Evolutionary conservation across 2,329 filamentous ascomycete genomes (phyloP).

Genomic region (Aureobasidium musti): DNA sequence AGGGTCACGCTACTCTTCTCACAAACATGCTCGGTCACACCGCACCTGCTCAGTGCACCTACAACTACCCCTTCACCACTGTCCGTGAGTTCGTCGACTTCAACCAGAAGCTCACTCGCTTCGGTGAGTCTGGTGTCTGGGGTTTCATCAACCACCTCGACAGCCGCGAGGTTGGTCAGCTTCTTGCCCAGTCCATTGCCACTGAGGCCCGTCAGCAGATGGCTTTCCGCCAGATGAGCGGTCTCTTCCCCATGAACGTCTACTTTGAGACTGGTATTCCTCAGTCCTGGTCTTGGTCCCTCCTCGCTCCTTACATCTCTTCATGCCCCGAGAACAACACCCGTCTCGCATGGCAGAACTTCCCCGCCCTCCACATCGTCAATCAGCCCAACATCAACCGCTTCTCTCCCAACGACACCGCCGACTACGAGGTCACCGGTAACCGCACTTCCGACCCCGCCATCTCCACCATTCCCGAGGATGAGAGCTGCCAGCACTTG

Average conservation of each 20-base stretch:
- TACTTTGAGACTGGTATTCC: constrained; percentile 81
- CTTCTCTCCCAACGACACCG: constrained; percentile 62
- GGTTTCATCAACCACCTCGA: constrained; percentile 78
- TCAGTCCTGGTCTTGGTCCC: constrained; percentile 82
- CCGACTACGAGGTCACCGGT: constrained; percentile 64
- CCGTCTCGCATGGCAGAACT: constrained; percentile 81
- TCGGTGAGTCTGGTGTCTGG: constrained; percentile 76
- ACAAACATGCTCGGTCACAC: constrained; percentile 74
- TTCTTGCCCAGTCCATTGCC: constrained; percentile 74
- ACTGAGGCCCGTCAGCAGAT: constrained; percentile 81
- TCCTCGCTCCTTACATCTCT: constrained; percentile 77
- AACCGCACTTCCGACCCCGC: constrained; percentile 59
- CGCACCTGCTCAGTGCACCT: constrained; percentile 72
- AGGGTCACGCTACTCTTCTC: constrained; percentile 74
- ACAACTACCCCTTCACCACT: constrained; percentile 76
- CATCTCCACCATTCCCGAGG: constrained; percentile 48
- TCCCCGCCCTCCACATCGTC: constrained; percentile 68
- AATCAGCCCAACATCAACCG: constrained; percentile 77
- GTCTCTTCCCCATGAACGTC: constrained; percentile 77
- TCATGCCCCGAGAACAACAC: constrained; percentile 73
- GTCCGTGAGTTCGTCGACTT: constrained; percentile 81
- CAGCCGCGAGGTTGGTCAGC: constrained; percentile 69
- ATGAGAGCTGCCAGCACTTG: constrained; percentile 61
- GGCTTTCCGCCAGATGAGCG: constrained; percentile 80
- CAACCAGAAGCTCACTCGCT: constrained; percentile 80